Conservation (phyloP, 805 yeast species). For the Nakazawaea holstii region DNA sequence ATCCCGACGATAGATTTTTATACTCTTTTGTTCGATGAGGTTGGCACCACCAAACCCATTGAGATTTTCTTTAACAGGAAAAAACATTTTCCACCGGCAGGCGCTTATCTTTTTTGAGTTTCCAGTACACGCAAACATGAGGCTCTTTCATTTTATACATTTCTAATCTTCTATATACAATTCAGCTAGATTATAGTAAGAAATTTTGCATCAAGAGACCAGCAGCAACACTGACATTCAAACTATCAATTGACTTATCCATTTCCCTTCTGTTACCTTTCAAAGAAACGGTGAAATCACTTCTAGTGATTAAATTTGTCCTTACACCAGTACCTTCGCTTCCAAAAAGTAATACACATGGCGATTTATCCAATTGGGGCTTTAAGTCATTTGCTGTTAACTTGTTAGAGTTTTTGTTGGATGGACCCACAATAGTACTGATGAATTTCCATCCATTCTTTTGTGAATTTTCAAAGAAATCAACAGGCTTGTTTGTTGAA, state of each 20-base stretch:
- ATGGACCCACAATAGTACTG: constrained; percentile 45
- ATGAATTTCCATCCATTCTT: constrained; percentile 68
- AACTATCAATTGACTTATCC: constrained; percentile 55
- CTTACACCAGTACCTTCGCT: constrained; percentile 84
- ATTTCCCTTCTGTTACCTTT: constrained; percentile 19
- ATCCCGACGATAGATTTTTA: too few species aligned
- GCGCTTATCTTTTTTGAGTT: not conserved
- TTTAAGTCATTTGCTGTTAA: constrained; percentile 34
- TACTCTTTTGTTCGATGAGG: too few species aligned
- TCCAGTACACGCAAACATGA: not conserved
- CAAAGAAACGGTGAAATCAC: constrained; percentile 46
- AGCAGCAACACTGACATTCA: constrained; percentile 88
- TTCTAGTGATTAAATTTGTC: constrained; percentile 51
- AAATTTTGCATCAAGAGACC: constrained; percentile 49
- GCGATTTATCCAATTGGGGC: constrained; percentile 39
- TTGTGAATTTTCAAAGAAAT: constrained; percentile 52
- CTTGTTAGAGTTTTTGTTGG: constrained; percentile 21
- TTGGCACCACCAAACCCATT: too few species aligned
- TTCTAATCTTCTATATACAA: not conserved
- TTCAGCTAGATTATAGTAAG: not conserved
- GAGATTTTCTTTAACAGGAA: not conserved
- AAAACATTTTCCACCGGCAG: not conserved
- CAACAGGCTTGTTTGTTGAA: constrained; percentile 50
- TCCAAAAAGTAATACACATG: constrained; percentile 72
- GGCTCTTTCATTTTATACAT: too few species aligned